These are phyloP conservation scores for Nitzschia inconspicua DNA, from an alignment of 108 stramenopile species.

Conservation along the genomic window DNA sequence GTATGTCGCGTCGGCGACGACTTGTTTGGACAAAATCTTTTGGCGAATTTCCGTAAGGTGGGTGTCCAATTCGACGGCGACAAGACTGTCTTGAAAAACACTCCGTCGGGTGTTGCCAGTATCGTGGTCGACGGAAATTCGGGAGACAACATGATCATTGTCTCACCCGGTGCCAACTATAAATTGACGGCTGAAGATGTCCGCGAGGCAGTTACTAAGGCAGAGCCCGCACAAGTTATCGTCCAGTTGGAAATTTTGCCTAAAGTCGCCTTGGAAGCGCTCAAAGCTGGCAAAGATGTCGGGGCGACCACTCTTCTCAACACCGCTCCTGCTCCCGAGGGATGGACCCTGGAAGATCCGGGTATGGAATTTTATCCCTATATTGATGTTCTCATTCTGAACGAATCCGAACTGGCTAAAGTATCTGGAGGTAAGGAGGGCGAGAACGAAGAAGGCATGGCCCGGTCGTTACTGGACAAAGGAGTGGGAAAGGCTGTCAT, in stretches of 20 bases:
- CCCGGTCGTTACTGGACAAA: slow-evolving; percentile 41
- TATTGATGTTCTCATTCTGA: slow-evolving; percentile 78
- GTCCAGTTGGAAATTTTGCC: slow-evolving; percentile 77
- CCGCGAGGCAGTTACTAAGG: slow-evolving; percentile 7
- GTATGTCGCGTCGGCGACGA: slow-evolving; percentile 77
- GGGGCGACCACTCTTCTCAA: slow-evolving; percentile 81
- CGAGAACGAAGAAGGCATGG: slow-evolving; percentile 50
- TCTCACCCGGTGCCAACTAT: slow-evolving; percentile 80
- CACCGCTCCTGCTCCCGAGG: slow-evolving; percentile 61
- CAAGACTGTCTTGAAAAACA: slow-evolving; percentile 23
- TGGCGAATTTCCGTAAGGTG: slow-evolving; percentile 37
- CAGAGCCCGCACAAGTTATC: slow-evolving; percentile 49
- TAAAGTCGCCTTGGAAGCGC: slow-evolving; percentile 61
- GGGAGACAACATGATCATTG: slow-evolving; percentile 86
- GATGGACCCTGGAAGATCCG: slow-evolving; percentile 55
- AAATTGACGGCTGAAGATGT: slow-evolving; percentile 61
- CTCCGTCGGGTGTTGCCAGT: slow-evolving; percentile 67
- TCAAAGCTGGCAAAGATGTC: slow-evolving; percentile 50
- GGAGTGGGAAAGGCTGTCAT: slow-evolving; percentile 70
- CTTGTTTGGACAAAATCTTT: slow-evolving; percentile 52
- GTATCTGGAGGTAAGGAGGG: slow-evolving; percentile 32
- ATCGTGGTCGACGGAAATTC: slow-evolving; percentile 66
- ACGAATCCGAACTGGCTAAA: slow-evolving; percentile 70
- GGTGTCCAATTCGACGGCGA: slow-evolving; percentile 36
- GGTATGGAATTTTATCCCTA: slow-evolving; percentile 62